Evolutionary conservation across 306 rosid genomes (phyloP).

Genomic region (Lathyrus aphaca): DNA sequence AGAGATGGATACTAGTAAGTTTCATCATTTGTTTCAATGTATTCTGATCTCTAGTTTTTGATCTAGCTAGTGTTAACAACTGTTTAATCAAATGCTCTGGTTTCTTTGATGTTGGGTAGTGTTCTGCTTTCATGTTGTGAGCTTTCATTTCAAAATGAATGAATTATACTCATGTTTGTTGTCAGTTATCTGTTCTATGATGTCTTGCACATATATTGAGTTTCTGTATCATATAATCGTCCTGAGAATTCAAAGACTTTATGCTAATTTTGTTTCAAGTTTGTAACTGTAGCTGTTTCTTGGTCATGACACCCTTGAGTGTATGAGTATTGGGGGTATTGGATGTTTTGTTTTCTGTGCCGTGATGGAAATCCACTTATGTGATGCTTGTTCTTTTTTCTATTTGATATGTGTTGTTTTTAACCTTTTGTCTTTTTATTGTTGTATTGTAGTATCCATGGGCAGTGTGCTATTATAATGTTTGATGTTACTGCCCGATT

Average conservation of each 20-base stretch:
- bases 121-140: not conserved
- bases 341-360: not conserved
- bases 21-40: not conserved
- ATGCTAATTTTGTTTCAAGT: not conserved
- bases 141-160: not conserved
- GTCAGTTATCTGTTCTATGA: not conserved
- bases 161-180: not conserved
- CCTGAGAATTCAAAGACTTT: no score
- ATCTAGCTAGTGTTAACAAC: no score
- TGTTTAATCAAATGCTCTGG: not conserved
- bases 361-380: not conserved
- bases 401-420: not conserved
- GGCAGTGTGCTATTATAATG: constrained; percentile 75
- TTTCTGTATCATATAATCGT: not conserved
- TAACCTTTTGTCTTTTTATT: not conserved
- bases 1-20: constrained; percentile 77
- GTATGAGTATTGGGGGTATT: not conserved
- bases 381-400: not conserved
- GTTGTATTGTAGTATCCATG: constrained; percentile 63
- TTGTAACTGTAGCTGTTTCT: not conserved
- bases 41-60: no score
- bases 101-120: not conserved
- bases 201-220: not conserved
- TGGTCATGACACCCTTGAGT: not conserved
- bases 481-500: constrained; percentile 71